A percentile compares a stretch with the other conserved stretches of the same genome.
phyloP scores from a whole-genome alignment of 2,329 filamentous ascomycete genomes.

The Apiospora aurea region DNA sequence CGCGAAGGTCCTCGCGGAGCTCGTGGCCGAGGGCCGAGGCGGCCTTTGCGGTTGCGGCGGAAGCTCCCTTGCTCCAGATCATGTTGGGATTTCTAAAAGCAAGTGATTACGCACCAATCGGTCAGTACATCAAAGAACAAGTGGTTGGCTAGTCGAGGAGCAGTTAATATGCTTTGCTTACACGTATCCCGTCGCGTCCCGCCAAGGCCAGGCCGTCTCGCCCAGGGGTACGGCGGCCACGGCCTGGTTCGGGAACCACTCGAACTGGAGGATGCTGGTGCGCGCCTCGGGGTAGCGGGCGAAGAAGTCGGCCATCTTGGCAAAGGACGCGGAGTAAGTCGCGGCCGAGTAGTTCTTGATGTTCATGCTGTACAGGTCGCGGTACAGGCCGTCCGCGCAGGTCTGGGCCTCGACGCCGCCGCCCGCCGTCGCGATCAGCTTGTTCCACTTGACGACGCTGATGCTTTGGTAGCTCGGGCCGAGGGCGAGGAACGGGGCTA shows the following conservation, averaged over 20 bases:
- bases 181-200: constrained; percentile 33
- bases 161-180: not conserved
- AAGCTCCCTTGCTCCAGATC: too few species aligned
- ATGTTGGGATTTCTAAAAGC: too few species aligned
- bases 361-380: not conserved
- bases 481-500: not conserved
- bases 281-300: not conserved
- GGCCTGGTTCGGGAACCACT: constrained; percentile 32
- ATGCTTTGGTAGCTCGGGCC: not conserved
- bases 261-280: constrained; percentile 22
- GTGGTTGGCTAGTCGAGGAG: too few species aligned
- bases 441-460: not conserved
- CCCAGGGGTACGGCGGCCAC: constrained; percentile 27
- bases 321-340: constrained; percentile 25
- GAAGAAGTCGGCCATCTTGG: constrained; percentile 27
- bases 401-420: not conserved
- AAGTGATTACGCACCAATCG: too few species aligned
- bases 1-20: not conserved
- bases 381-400: not conserved
- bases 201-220: constrained; percentile 37
- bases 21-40: not conserved
- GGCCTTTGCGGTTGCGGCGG: too few species aligned
- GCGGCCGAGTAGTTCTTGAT: not conserved
- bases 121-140: too few species aligned
- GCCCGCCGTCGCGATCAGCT: not conserved